phyloP scores from a whole-genome alignment of 768 basidiomycete species.

The Favolaschia claudopus region DNA sequence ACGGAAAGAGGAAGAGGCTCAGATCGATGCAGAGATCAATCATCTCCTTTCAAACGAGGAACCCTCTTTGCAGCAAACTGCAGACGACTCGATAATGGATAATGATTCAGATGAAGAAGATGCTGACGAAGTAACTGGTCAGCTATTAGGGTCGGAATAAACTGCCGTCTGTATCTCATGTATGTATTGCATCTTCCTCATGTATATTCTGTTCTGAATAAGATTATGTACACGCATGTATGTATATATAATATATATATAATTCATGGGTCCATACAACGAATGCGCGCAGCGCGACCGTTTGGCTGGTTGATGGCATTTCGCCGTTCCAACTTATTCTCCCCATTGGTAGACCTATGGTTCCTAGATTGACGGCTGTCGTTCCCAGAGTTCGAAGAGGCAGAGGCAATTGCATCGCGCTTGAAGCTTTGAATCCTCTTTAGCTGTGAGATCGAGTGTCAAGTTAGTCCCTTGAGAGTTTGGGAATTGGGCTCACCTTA shows the following conservation, averaged over 20 bases:
- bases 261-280: too few relatives aligned
- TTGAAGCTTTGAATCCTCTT: neutral
- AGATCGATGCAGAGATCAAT: constrained; percentile 49
- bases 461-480: neutral
- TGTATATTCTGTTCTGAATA: too few relatives aligned
- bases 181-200: neutral
- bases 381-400: neutral
- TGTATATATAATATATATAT: too few relatives aligned
- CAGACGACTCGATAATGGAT: constrained; percentile 63
- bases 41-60: constrained; percentile 45
- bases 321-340: too few relatives aligned
- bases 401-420: constrained; percentile 10
- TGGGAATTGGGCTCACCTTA: neutral
- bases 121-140: constrained; percentile 61
- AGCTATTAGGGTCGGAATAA: constrained; percentile 46
- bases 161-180: neutral
- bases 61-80: constrained; percentile 27
- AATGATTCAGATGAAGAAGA: constrained; percentile 58
- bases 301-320: too few relatives aligned
- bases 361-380: too few relatives aligned
- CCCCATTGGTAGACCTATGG: too few relatives aligned
- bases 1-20: constrained; percentile 46
- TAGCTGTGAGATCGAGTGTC: neutral
- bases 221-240: too few relatives aligned
- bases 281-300: too few relatives aligned